Evolutionary conservation across 148 eudicot species (phyloP).

Genomic region (Beta vulgaris): DNA sequence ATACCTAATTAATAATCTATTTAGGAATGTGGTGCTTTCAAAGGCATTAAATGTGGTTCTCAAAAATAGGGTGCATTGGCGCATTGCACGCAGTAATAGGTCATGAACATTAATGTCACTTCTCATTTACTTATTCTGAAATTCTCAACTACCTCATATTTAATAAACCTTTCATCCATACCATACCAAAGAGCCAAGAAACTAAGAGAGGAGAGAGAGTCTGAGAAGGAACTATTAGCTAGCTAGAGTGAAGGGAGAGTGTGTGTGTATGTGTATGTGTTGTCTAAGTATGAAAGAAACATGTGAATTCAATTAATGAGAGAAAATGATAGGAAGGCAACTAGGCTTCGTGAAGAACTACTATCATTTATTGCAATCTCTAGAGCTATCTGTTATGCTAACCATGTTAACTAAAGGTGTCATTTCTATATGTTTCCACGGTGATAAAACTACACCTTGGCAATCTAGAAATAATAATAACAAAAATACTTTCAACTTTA

Average conservation of each 20-base stretch:
- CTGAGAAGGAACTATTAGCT: not conserved
- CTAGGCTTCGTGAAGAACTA: constrained; percentile 9
- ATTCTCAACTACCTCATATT: constrained; percentile 27
- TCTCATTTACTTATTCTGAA: constrained; percentile 1
- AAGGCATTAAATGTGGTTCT: constrained; percentile 17
- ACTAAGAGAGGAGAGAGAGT: not conserved
- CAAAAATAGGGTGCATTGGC: not conserved
- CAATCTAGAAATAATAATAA: no score
- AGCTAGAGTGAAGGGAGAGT: no score
- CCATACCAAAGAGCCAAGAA: not conserved
- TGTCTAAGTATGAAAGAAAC: constrained; percentile 21
- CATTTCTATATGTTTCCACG: not conserved
- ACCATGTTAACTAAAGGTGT: not conserved
- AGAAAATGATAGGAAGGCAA: constrained; percentile 13
- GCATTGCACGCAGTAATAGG: not conserved
- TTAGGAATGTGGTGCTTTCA: not conserved
- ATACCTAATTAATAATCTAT: not conserved
- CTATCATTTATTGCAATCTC: constrained; percentile 13
- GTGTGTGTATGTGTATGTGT: constrained; percentile 2
- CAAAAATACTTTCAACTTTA: no score
- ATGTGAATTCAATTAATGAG: constrained; percentile 42
- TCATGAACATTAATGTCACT: constrained; percentile 6
- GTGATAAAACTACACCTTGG: no score
- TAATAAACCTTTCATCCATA: constrained; percentile 11
- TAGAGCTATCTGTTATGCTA: not conserved